These are phyloP conservation scores for Coemansia asiatica DNA, from an alignment of 192 early-diverging fungal genomes.

Conservation along the genomic window DNA sequence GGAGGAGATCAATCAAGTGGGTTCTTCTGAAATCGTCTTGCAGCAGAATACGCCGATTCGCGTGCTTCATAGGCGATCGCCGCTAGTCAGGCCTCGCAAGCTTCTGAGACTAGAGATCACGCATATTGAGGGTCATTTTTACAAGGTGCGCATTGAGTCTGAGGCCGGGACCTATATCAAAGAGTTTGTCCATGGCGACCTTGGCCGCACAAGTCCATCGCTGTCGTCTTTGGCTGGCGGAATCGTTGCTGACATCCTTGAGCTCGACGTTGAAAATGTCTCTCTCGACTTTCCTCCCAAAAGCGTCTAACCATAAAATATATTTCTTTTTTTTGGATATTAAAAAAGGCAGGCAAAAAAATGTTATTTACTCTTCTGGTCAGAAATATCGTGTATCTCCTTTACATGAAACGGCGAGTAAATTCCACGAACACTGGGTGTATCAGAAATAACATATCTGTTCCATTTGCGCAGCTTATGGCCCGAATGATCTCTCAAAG, in stretches of 20 bases:
- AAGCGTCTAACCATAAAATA: too few species aligned
- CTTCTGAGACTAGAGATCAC: conserved; percentile 57
- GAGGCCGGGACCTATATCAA: conserved; percentile 89
- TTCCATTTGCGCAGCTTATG: conserved; percentile 61
- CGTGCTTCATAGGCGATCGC: conserved; percentile 68
- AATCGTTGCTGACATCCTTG: conserved; percentile 68
- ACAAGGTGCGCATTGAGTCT: conserved; percentile 70
- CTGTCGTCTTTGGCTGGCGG: conserved; percentile 60
- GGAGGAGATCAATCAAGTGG: conserved; percentile 56
- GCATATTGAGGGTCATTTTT: conserved; percentile 56
- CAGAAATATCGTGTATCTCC: conserved; percentile 61
- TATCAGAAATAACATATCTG: conserved; percentile 73
- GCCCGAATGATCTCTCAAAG: conserved; percentile 68
- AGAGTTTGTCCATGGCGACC: conserved; percentile 95
- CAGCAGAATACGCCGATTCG: conserved; percentile 72
- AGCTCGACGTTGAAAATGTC: conserved; percentile 83
- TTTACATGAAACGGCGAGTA: conserved; percentile 78
- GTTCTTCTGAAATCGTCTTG: conserved; percentile 53
- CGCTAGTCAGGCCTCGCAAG: conserved; percentile 59
- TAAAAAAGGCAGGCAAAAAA: background rate
- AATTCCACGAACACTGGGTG: conserved; percentile 76
- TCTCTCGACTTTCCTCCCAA: conserved; percentile 81
- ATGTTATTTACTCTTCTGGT: conserved; percentile 24
- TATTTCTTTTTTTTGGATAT: background rate
- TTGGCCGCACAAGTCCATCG: conserved; percentile 78